Evolutionary conservation across 805 yeast species (phyloP), one percentile per base, ranked within the genome.

Genomic region (Schizosaccharomyces octosporus): DNA sequence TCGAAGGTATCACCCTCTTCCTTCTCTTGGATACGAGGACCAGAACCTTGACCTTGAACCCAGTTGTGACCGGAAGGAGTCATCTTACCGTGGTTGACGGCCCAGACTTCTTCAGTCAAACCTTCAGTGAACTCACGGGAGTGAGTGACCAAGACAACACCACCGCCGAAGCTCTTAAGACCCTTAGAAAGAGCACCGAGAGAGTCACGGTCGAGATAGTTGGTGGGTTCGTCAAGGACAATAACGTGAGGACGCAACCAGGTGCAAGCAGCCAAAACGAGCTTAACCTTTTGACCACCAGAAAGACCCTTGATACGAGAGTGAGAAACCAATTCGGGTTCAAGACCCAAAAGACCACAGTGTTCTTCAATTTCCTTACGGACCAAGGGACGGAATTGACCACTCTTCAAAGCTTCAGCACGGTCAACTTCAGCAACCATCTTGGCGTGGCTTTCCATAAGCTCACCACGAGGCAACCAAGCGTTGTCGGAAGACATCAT

Each of bases 41-140:
- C 99, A 74, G 96, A 71, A 81, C 99, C 99, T 82, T 93, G 99
- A 79, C 99, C 99, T 72, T 86, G 82, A 72, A 93, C 99, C 99
- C 99, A 93, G 85, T 93, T 94, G 81, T 93, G 98, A 77, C 99
- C 99, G 70, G 99, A 93, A 78, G 98, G 98, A 74, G 95, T 86
- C 99, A 93, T 93, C 70, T 70, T 77, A 85, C 99, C 99, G 80
- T 90, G 89, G 68, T 86, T 74, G 69, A 93, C 98, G 73, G 98
- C 96, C 99, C 99, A 93, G 73, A 93, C 97, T 83, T 93, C 99
- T 80, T 93, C 97, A 75, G 98, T 93, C 77, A 93, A 79, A 76
- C 89, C 87, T 84, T 90, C 87, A 78, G 98, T 93, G 87, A 93
- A 93, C 83, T 93, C 99, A 74, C 97, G 96, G 78, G 98, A 93